Conservation (phyloP, 2,329 filamentous ascomycete genomes). For the Thermoascus crustaceus region DNA sequence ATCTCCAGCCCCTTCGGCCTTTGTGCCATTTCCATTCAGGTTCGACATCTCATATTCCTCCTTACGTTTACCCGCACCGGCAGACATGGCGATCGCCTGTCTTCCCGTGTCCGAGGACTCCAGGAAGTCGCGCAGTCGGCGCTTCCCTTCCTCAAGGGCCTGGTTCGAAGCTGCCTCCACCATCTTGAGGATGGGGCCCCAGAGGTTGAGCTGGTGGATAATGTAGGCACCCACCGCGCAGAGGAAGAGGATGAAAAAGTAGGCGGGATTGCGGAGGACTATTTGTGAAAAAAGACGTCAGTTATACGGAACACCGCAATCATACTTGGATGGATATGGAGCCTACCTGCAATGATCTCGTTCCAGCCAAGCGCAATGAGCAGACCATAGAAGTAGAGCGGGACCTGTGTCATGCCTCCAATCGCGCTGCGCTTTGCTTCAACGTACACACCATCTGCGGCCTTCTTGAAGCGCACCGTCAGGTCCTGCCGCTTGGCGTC, state of each 20-base stretch:
- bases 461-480: constrained; percentile 94
- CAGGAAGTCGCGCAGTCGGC: constrained; percentile 81
- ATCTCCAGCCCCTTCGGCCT: neutral
- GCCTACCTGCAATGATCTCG: constrained; percentile 84
- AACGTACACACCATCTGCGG: constrained; percentile 92
- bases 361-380: constrained; percentile 96
- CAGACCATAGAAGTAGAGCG: constrained; percentile 86
- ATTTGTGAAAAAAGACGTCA: constrained; percentile 12
- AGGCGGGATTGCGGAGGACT: constrained; percentile 90
- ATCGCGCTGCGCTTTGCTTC: constrained; percentile 96
- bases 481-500: constrained; percentile 87
- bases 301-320: neutral
- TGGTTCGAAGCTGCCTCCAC: constrained; percentile 78
- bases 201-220: constrained; percentile 87
- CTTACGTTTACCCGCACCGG: constrained; percentile 25
- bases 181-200: constrained; percentile 95
- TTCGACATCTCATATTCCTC: constrained; percentile 53
- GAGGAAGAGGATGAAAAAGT: constrained; percentile 82
- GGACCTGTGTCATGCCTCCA: constrained; percentile 87
- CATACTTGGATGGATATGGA: neutral
- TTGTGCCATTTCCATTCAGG: neutral
- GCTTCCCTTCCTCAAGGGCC: constrained; percentile 83
- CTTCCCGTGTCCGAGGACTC: constrained; percentile 78
- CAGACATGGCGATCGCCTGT: constrained; percentile 70
- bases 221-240: constrained; percentile 71